These are phyloP conservation scores for Peltaster fructicola DNA, from an alignment of 2,329 filamentous ascomycete species.

Conservation along the genomic window DNA sequence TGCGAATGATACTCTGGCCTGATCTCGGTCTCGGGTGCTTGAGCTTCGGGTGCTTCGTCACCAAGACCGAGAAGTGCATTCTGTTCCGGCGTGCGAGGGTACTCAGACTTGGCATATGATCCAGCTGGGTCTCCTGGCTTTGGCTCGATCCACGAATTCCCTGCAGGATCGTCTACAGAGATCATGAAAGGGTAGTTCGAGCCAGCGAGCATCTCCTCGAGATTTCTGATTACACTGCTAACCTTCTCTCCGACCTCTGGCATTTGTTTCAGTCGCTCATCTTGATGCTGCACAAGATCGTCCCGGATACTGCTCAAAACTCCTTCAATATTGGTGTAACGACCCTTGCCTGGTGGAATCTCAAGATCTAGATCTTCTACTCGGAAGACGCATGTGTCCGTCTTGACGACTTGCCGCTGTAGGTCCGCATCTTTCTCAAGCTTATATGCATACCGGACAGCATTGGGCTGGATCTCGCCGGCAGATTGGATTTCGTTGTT, in stretches of 20 bases:
- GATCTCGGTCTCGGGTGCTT: slow-evolving; percentile 38
- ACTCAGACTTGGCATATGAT: slow-evolving; percentile 80
- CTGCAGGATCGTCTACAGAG: slow-evolving; percentile 74
- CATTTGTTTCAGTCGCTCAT: slow-evolving; percentile 56
- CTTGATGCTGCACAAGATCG: slow-evolving; percentile 67
- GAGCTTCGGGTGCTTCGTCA: slow-evolving; percentile 20
- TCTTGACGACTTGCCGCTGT: slow-evolving; percentile 77
- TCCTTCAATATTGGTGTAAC: slow-evolving; percentile 87
- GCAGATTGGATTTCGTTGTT: slow-evolving; percentile 93
- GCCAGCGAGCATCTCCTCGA: slow-evolving; percentile 61
- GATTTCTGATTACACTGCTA: slow-evolving; percentile 53
- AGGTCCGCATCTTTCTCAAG: slow-evolving; percentile 59
- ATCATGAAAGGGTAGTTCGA: slow-evolving; percentile 74
- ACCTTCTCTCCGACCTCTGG: slow-evolving; percentile 69
- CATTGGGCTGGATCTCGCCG: slow-evolving; percentile 78
- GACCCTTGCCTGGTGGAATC: slow-evolving; percentile 76
- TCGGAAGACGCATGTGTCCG: slow-evolving; percentile 68
- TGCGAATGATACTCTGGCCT: slow-evolving; percentile 32
- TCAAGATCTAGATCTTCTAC: slow-evolving; percentile 87
- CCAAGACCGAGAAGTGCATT: slow-evolving; percentile 71
- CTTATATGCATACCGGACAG: slow-evolving; percentile 65
- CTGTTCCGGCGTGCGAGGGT: slow-evolving; percentile 64
- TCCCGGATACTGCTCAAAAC: slow-evolving; percentile 61
- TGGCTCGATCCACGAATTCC: slow-evolving; percentile 93
- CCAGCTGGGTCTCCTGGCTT: slow-evolving; percentile 57